These are phyloP conservation scores for Pseudocohnilembus persalinus DNA, from an alignment of 169 alveolate species.

Conservation along the genomic window DNA sequence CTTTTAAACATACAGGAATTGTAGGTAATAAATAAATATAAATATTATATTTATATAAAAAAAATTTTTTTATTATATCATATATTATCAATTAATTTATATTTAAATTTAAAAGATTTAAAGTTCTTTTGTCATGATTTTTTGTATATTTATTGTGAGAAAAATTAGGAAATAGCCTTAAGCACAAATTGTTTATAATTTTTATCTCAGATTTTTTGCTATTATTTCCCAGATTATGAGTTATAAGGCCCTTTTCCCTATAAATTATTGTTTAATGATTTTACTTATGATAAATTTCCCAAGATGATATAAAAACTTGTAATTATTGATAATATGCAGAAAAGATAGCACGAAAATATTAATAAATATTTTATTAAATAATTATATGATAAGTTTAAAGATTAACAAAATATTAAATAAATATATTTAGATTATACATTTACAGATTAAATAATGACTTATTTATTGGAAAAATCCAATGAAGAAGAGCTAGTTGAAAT, in stretches of 20 bases:
- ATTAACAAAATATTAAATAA: background rate
- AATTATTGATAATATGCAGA: constrained; percentile 1
- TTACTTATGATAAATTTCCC: background rate
- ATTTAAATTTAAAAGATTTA: background rate
- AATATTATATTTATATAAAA: too few relatives aligned
- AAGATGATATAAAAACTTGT: background rate
- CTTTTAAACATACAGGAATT: background rate
- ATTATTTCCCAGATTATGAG: constrained; percentile 1
- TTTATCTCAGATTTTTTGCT: constrained; percentile 2
- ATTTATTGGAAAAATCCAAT: constrained; percentile 7
- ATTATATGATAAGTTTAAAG: constrained; percentile 12
- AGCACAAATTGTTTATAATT: background rate
- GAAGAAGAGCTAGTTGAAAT: constrained; percentile 3
- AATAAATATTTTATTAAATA: constrained; percentile 10
- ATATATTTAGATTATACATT: constrained; percentile 8
- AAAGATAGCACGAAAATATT: background rate
- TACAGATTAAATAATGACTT: background rate
- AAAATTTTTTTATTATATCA: too few relatives aligned
- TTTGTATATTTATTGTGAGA: background rate
- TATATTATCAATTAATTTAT: too few relatives aligned
- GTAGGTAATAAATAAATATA: background rate
- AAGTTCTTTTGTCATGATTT: too few relatives aligned
- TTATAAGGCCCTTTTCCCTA: constrained; percentile 16
- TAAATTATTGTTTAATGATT: background rate
- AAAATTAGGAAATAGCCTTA: background rate